A percentile compares a stretch with the other conserved stretches of the same genome.
Conservation (phyloP, 495 filamentous ascomycete species). For the Parachaetomium inaequale region DNA sequence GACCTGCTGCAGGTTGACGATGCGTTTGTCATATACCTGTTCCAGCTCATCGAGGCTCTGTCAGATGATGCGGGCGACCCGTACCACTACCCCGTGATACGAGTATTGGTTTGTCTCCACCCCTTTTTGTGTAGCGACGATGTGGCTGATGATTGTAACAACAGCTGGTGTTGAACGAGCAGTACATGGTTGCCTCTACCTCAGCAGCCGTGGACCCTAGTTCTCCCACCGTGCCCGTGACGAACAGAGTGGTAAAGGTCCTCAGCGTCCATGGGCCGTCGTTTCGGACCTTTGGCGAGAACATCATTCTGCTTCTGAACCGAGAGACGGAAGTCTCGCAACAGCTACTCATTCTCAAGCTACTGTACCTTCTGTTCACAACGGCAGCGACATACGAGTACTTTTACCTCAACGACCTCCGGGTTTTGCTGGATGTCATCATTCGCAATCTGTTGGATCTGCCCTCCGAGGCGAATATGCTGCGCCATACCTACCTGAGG, state of each 20-base stretch:
- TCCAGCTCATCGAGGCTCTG: slow-evolving; percentile 81
- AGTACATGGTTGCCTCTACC: slow-evolving; percentile 85
- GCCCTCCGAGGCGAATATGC: slow-evolving; percentile 69
- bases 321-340: slow-evolving; percentile 91
- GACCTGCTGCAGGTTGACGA: slow-evolving; percentile 83
- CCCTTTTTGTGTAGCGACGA: not conserved
- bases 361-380: slow-evolving; percentile 91
- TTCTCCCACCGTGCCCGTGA: slow-evolving; percentile 52
- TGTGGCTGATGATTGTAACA: slow-evolving; percentile 10
- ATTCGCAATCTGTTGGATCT: slow-evolving; percentile 94
- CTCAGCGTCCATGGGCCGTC: slow-evolving; percentile 71
- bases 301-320: slow-evolving; percentile 93
- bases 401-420: slow-evolving; percentile 96
- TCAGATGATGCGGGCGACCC: slow-evolving; percentile 90
- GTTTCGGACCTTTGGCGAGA: slow-evolving; percentile 96
- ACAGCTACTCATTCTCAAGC: slow-evolving; percentile 90
- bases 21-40: slow-evolving; percentile 76
- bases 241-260: slow-evolving; percentile 89
- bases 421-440: slow-evolving; percentile 91
- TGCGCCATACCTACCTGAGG: slow-evolving; percentile 96
- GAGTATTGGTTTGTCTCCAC: slow-evolving; percentile 67
- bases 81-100: slow-evolving; percentile 93
- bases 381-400: slow-evolving; percentile 90
- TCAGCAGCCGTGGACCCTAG: slow-evolving; percentile 52
- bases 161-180: slow-evolving; percentile 93